phyloP scores from a whole-genome alignment of 768 basidiomycete species.

The Boletus tylopilopsis region DNA sequence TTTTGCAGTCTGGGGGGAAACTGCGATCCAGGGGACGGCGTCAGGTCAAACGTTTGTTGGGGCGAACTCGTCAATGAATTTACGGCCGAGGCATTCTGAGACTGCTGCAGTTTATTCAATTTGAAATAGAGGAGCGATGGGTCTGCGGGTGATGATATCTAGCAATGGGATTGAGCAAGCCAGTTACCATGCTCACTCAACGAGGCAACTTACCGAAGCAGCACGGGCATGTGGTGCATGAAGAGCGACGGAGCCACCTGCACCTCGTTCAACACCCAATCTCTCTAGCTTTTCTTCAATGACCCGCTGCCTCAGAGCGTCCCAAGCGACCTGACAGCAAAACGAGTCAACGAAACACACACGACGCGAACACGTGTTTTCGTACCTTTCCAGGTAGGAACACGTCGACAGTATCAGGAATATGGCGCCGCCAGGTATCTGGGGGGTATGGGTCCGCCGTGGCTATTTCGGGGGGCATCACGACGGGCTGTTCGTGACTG shows the following conservation, averaged over 20 bases:
- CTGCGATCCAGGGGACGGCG: slow-evolving; percentile 48
- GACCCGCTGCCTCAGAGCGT: slow-evolving; percentile 59
- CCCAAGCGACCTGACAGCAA: slow-evolving; percentile 62
- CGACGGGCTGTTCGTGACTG: slow-evolving; percentile 27
- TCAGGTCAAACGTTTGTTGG: slow-evolving; percentile 50
- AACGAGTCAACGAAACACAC: slow-evolving; percentile 3
- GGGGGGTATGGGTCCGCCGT: slow-evolving; percentile 60
- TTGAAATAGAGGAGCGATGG: slow-evolving; percentile 79
- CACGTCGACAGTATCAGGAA: slow-evolving; percentile 73
- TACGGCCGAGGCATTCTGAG: slow-evolving; percentile 49
- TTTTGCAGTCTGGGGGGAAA: slow-evolving; percentile 41
- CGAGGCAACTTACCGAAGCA: slow-evolving; percentile 63
- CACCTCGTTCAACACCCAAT: slow-evolving; percentile 71
- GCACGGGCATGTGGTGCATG: slow-evolving; percentile 78
- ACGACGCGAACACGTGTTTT: slow-evolving; percentile 7
- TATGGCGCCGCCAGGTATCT: slow-evolving; percentile 52
- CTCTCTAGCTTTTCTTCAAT: slow-evolving; percentile 82
- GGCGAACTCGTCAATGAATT: slow-evolving; percentile 64
- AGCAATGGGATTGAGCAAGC: slow-evolving; percentile 4
- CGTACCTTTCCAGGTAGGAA: slow-evolving; percentile 79
- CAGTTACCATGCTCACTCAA: slow-evolving; percentile 17
- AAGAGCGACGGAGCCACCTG: slow-evolving; percentile 49
- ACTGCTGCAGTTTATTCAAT: slow-evolving; percentile 78
- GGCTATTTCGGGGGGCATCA: slow-evolving; percentile 31
- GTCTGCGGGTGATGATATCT: slow-evolving; percentile 92